Evolutionary conservation across 306 rosid genomes (phyloP).

Genomic region (Sicyos edulis): DNA sequence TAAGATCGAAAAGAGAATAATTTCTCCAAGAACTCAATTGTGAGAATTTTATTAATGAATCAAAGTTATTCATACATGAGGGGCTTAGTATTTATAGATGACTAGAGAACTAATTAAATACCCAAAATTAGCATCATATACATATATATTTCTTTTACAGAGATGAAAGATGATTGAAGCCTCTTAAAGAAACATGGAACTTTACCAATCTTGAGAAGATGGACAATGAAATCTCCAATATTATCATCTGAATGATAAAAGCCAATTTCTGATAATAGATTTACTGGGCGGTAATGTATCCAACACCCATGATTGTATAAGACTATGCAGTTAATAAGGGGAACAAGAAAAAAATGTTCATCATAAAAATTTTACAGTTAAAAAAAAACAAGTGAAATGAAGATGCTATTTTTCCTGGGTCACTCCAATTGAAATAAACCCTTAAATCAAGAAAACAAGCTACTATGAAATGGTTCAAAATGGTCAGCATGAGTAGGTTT

Average conservation of each 20-base stretch:
- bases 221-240: not conserved
- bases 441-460: not conserved
- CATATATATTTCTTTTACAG: not conserved
- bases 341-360: not conserved
- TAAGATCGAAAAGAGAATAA: too few species aligned
- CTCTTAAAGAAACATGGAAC: not conserved
- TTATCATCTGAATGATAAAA: not conserved
- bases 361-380: not conserved
- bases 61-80: too few species aligned
- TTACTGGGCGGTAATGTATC: not conserved
- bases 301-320: not conserved
- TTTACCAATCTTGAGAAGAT: constrained; percentile 10
- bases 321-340: constrained; percentile 9
- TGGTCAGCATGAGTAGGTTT: not conserved
- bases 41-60: too few species aligned
- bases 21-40: too few species aligned
- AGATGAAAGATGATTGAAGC: not conserved
- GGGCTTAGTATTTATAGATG: too few species aligned
- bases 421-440: not conserved
- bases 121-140: too few species aligned
- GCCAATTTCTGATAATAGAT: not conserved
- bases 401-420: not conserved
- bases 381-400: not conserved
- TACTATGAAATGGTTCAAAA: not conserved
- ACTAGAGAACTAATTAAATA: too few species aligned